Base-by-base conservation (phyloP, 345 rosid genomes). In the Populus alba region DNA sequence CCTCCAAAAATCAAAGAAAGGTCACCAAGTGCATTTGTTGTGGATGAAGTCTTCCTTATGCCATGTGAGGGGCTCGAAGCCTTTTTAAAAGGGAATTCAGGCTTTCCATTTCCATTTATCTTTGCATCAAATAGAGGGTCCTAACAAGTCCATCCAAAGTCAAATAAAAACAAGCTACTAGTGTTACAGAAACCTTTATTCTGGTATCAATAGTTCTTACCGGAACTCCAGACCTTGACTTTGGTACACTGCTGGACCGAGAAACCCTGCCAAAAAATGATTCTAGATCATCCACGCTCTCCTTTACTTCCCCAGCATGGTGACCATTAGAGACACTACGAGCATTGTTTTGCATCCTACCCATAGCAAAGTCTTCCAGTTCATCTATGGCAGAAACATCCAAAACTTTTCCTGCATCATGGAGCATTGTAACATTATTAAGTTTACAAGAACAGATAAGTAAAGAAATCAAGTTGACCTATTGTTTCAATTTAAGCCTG, bases 201-300 rank as follows among this genome's bases (percentile, higher is more conserved):
- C 71, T 81, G 7, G 67, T 41, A 83, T 65, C 74, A 62, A n/a
- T 66, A 22, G 49, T 79, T 77, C 88, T 87, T 85, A 95, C 98
- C 80, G 31, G 82, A 78, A 86, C 75, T 63, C 86, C 29, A 23
- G 88, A 69, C 82, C 94, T 89, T 68, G 90, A 86, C 80, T 85
- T 90, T 45, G 98, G 98, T 27, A 79, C 94, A 85, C 94, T 95
- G 81, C 84, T 90, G 78, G 98, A 92, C 53, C 91, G 87, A 79
- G 80, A 78, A 77, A 86, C 87, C 74, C 65, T 35, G 51, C 86
- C 78, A 68, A 83, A 88, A 89, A 87, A 84, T 77, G 90, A 89
- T 73, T 92, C 95, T 13, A 91, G 86, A 84, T 92, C 94, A 85
- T 89, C 91, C 25, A 31, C 89, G 79, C 75, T 85, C 20, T 41